Evolutionary conservation across 345 rosid species (phyloP).

Genomic region (Psidium friedrichsthalianum): DNA sequence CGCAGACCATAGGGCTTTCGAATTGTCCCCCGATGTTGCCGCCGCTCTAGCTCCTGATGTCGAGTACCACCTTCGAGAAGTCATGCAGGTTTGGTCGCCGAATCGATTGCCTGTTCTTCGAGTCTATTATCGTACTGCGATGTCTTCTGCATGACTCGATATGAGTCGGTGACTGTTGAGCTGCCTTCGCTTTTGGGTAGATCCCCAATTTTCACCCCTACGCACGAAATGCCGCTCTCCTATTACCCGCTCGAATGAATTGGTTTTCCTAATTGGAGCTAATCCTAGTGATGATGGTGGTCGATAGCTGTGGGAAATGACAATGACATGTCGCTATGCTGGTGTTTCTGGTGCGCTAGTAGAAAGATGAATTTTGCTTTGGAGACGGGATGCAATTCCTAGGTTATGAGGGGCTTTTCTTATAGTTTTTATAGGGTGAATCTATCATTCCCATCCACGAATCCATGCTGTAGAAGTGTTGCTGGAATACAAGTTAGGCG

Average conservation of each 20-base stretch:
- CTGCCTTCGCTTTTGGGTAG: not conserved
- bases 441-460: not conserved
- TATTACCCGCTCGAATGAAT: not conserved
- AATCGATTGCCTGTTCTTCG: not conserved
- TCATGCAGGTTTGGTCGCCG: conserved; percentile 57
- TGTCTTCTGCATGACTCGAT: not conserved
- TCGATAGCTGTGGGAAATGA: not conserved
- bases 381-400: not conserved
- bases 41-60: conserved; percentile 63
- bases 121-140: not conserved
- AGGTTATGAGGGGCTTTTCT: not conserved
- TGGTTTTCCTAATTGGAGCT: not conserved
- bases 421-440: not conserved
- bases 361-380: not conserved
- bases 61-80: conserved; percentile 78
- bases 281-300: not conserved
- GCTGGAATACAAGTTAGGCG: not conserved
- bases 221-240: not conserved
- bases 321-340: not conserved
- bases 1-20: conserved; percentile 75
- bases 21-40: conserved; percentile 62
- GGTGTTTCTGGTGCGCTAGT: not conserved
- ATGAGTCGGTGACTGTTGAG: not conserved
- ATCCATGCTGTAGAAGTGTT: not conserved
- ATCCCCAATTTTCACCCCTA: too few species aligned